Evolutionary conservation across 192 early-diverging fungal genomes (phyloP).

Genomic region (Phlyctochytrium planicorne): DNA sequence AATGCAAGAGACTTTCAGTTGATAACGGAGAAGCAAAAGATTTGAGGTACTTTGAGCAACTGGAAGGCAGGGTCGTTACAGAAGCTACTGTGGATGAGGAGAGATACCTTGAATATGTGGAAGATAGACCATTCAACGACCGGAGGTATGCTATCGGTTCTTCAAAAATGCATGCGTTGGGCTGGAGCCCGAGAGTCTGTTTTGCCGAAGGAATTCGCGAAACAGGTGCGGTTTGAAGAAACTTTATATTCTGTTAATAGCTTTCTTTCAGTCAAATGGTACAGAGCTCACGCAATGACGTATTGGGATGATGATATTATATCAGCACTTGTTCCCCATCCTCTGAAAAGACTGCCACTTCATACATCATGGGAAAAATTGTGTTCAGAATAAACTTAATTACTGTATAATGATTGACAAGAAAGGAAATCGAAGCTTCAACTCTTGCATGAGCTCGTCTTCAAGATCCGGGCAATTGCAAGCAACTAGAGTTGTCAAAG

Average conservation of each 20-base stretch:
- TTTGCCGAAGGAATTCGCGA: slow-evolving; percentile 65
- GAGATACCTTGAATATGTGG: slow-evolving; percentile 63
- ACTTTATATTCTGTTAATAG: not conserved
- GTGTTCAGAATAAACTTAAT: too few relatives aligned
- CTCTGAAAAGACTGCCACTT: not conserved
- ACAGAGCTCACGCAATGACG: not conserved
- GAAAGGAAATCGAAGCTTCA: too few relatives aligned
- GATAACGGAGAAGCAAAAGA: not conserved
- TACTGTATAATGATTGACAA: too few relatives aligned
- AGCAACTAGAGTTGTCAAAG: too few relatives aligned
- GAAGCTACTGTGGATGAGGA: slow-evolving; percentile 30
- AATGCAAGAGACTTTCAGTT: not conserved
- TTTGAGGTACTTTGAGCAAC: not conserved
- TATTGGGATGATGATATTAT: slow-evolving; percentile 1
- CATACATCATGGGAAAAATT: slow-evolving; percentile 1
- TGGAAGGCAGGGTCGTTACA: not conserved
- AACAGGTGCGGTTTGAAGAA: slow-evolving; percentile 53
- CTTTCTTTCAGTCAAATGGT: not conserved
- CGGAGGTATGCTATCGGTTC: slow-evolving; percentile 72
- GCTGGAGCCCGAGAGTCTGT: slow-evolving; percentile 61
- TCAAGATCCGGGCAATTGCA: too few relatives aligned
- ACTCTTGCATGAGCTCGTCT: too few relatives aligned
- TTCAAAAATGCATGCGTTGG: slow-evolving; percentile 62
- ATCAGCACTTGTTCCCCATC: slow-evolving; percentile 1
- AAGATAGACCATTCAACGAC: slow-evolving; percentile 79